Base-by-base conservation (phyloP, 2,329 filamentous ascomycete genomes). In the Penicillium glabrum region DNA sequence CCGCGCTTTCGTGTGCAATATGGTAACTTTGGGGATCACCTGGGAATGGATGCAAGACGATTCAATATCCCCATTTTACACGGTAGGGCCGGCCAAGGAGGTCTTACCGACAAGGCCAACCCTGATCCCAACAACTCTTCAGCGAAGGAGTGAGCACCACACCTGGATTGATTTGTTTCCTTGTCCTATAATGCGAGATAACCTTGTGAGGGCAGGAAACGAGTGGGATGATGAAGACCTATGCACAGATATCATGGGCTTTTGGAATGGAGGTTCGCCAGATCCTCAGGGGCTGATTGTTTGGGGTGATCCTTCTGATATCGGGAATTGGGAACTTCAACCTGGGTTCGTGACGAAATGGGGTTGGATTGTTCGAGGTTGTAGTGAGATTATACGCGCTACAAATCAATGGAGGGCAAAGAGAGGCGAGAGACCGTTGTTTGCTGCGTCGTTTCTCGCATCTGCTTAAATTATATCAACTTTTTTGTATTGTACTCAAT, bases 291-390 rank as follows among this genome's bases (percentile, higher is more conserved):
- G 61, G 19, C 54, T 70, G 14, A 65, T 63, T 47, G 61, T 72
- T 21, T 72, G 70, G 69, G 63, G 64, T 8, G 61, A 59, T 37
- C 67, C 69, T 35, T 70, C 68, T 64, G 66, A 71, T 58, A 61
- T 67, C 9, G 56, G 46, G 5, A 65, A 65, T 0, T 72, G 69
- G 69, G 69, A 72, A 46, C 50, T 71, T 21, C 61, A 59, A 1
- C 61, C 61, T 46, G 35, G 60, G 11, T 70, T 70, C 60, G 59
- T 61, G 51, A 43, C 29, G 27, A 59, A 64, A 51, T 72, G 68
- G 70, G 68, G 67, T 19, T 72, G 67, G 59, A 55, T 67, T 37
- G 62, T 72, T 41, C 51, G 59, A 51, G 60, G 65, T 35, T 68
- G 65, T 57, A 37, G 24, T 45, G 65, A 65, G 23, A 58, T 70